phyloP scores from a whole-genome alignment of 192 early-diverging fungal species.

The Geosiphon pyriformis region DNA sequence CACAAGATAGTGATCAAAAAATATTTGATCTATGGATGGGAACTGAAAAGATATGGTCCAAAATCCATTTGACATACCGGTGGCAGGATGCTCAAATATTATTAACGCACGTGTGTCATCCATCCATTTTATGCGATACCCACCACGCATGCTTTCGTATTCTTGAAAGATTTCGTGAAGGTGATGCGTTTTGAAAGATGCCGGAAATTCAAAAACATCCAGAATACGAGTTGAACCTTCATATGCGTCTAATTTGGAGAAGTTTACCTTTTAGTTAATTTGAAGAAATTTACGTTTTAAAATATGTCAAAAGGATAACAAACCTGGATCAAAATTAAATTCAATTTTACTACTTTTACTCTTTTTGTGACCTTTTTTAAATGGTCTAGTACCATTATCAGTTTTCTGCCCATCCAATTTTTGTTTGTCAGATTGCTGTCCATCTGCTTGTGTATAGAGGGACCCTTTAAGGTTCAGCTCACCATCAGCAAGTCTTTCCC shows the following conservation, averaged over 20 bases:
- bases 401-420: neutral
- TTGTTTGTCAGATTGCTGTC: neutral
- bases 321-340: slow-evolving; percentile 27
- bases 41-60: neutral
- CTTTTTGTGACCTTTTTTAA: slow-evolving; percentile 25
- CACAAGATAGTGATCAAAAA: neutral
- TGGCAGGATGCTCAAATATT: slow-evolving; percentile 61
- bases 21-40: slow-evolving; percentile 19
- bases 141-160: slow-evolving; percentile 54
- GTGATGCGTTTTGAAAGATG: slow-evolving; percentile 62
- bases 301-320: too few relatives aligned
- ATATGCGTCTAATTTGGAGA: slow-evolving; percentile 18
- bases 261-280: too few relatives aligned
- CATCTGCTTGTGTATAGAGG: neutral
- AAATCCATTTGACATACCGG: too few relatives aligned
- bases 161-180: slow-evolving; percentile 61
- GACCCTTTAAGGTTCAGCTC: neutral
- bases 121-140: slow-evolving; percentile 69
- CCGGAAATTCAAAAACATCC: slow-evolving; percentile 57
- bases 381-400: neutral
- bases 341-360: slow-evolving; percentile 26
- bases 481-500: slow-evolving; percentile 10
- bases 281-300: too few relatives aligned
- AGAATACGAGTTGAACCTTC: slow-evolving; percentile 43
- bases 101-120: slow-evolving; percentile 63